Evolutionary conservation across 2,329 filamentous ascomycete genomes (phyloP).

Genomic region (Rhynchosporium secalis): DNA sequence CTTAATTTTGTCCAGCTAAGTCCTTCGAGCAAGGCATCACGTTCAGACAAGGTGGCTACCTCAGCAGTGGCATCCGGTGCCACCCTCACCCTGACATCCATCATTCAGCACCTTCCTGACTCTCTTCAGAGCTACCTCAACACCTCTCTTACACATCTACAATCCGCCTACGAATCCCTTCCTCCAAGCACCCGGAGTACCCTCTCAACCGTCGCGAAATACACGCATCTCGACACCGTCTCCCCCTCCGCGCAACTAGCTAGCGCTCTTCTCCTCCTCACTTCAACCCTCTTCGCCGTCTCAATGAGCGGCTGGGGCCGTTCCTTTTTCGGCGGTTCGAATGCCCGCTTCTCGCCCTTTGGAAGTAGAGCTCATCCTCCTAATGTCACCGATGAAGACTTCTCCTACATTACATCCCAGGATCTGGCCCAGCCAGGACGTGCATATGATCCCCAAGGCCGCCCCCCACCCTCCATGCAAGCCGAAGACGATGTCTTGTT

Average conservation of each 20-base stretch:
- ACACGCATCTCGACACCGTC: slow-evolving; percentile 35
- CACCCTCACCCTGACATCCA: slow-evolving; percentile 48
- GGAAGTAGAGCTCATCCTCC: slow-evolving; percentile 47
- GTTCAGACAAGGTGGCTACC: slow-evolving; percentile 41
- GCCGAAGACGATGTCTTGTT: slow-evolving; percentile 69
- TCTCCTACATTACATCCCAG: slow-evolving; percentile 79
- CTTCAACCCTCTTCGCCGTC: slow-evolving; percentile 31
- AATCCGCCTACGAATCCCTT: slow-evolving; percentile 44
- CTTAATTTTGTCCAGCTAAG: slow-evolving; percentile 12
- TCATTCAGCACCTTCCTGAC: slow-evolving; percentile 56
- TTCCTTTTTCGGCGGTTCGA: slow-evolving; percentile 35
- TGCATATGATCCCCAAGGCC: slow-evolving; percentile 47
- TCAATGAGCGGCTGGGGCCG: slow-evolving; percentile 41
- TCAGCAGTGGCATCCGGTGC: slow-evolving; percentile 59
- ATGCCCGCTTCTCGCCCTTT: slow-evolving; percentile 38
- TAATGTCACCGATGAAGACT: slow-evolving; percentile 73
- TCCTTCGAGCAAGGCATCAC: slow-evolving; percentile 22
- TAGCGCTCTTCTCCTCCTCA: slow-evolving; percentile 32
- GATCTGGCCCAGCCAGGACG: slow-evolving; percentile 56
- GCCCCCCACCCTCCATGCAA: slow-evolving; percentile 42
- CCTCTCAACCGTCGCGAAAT: slow-evolving; percentile 33
- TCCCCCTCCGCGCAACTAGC: slow-evolving; percentile 33
- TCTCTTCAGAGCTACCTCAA: slow-evolving; percentile 55
- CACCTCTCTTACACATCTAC: slow-evolving; percentile 51
- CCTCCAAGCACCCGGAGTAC: slow-evolving; percentile 34